Evolutionary conservation across 179 eudicot species (phyloP), one percentile per base, ranked within the genome.

Genomic region (Beta macrorhiza): DNA sequence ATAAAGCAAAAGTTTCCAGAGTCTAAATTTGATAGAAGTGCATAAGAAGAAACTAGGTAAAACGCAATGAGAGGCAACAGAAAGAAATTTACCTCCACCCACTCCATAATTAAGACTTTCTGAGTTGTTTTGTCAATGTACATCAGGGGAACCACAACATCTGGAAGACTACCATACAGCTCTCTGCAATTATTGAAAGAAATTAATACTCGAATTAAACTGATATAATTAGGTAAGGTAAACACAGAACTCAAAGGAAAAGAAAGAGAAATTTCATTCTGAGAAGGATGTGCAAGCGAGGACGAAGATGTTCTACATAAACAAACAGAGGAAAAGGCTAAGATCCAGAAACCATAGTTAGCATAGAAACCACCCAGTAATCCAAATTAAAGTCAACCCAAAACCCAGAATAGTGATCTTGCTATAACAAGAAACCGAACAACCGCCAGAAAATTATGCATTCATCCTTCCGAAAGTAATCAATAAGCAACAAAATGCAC

Each of bases 81-180:
- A 87, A 61, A 19, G 63, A 59, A 53, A 82, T 25, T 15, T 83
- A 93, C 99, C 98, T 95, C 98, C 67, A 95, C 83, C 99, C 99
- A 95, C 79, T 95, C 90, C 99, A 95, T 95, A 74, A 85, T 84
- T 10, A 95, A 90, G 81, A 95, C 90, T 87, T 82, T 92, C 69
- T 90, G 85, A 80, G 95, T 92, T 78, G 98, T 92, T 86, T 81
- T 89, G 74, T 89, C 94, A 78, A 85, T 67, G 87, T 88, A 90
- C 95, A 95, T 92, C 77, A 83, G 86, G 44, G 99, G 99, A 88
- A 95, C 94, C 78, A 92, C 77, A 56, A 95, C 99, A 90, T 95
- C 99, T 84, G 90, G 75, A 83, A 95, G 89, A 84, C 86, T 78
- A 2, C 98, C 99, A 85, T 95, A 95, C 84, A 95, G 85, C 85